Evolutionary conservation across 1,284 basidiomycete species (phyloP).

Genomic region (Psilocybe mexicana): DNA sequence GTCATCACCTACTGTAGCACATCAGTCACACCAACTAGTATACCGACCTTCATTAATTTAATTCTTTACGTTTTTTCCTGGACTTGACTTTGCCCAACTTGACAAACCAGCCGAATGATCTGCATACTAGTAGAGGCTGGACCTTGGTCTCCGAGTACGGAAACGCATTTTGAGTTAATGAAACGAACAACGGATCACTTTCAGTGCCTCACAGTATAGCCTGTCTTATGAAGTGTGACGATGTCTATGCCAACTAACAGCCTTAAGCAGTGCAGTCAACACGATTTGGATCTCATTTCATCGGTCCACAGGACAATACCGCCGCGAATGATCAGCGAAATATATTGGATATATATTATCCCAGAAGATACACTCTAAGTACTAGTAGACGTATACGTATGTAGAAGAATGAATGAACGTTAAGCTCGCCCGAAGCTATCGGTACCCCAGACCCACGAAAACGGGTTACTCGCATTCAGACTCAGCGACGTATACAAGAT

Average conservation of each 20-base stretch:
- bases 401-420: too few species aligned
- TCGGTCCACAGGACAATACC: too few species aligned
- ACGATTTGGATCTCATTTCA: too few species aligned
- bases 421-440: not conserved
- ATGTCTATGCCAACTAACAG: not conserved
- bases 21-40: not conserved
- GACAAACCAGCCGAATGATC: not conserved
- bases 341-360: too few species aligned
- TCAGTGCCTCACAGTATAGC: not conserved
- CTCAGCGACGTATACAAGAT: conserved; percentile 20
- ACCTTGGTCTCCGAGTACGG: not conserved
- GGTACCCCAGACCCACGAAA: not conserved
- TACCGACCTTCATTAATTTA: not conserved
- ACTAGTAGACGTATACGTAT: too few species aligned
- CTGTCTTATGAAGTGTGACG: not conserved
- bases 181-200: not conserved
- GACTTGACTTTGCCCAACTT: not conserved
- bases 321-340: too few species aligned
- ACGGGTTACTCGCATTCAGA: conserved; percentile 13
- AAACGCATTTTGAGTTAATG: not conserved
- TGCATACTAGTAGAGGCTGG: not conserved
- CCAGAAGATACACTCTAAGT: too few species aligned
- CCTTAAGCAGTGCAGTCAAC: not conserved
- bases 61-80: not conserved
- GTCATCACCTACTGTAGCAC: not conserved